A percentile compares a stretch with the other conserved stretches of the same genome.
phyloP scores from a whole-genome alignment of 208 protist genomes.

The Strigomonas culicis region DNA sequence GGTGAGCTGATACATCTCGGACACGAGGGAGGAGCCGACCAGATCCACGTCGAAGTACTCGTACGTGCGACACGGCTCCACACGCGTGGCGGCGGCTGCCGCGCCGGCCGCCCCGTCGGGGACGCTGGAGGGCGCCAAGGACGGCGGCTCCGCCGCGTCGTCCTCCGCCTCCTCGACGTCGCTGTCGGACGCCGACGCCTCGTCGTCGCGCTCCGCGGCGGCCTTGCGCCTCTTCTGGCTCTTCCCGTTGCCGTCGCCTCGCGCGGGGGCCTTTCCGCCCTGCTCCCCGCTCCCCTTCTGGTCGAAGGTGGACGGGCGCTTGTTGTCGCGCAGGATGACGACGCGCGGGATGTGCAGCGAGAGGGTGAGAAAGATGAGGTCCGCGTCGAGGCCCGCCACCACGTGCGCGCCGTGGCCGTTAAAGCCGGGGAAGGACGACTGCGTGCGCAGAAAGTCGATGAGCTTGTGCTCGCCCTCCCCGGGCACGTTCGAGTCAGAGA shows the following conservation, averaged over 20 bases:
- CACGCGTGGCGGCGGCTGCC: constrained; percentile 5
- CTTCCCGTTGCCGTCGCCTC: not conserved
- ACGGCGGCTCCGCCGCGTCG: not conserved
- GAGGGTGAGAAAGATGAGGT: constrained; percentile 98
- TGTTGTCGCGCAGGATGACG: constrained; percentile 85
- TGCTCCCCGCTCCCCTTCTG: constrained; percentile 11
- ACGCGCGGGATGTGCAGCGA: constrained; percentile 94
- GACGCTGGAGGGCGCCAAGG: not conserved
- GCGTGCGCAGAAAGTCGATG: constrained; percentile 84
- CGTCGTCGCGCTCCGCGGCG: not conserved
- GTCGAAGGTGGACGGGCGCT: constrained; percentile 28
- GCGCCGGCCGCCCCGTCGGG: constrained; percentile 3
- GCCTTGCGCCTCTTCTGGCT: not conserved
- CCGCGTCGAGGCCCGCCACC: constrained; percentile 98
- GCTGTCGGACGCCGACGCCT: not conserved
- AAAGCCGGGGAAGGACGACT: constrained; percentile 69
- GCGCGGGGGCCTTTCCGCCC: too few relatives aligned
- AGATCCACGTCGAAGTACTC: constrained; percentile 77
- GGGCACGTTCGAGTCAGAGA: constrained; percentile 93
- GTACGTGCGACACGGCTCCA: constrained; percentile 21
- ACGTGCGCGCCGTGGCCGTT: constrained; percentile 89
- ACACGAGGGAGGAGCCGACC: constrained; percentile 47
- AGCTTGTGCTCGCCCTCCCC: constrained; percentile 97
- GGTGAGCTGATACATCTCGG: constrained; percentile 68
- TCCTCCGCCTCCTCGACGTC: constrained; percentile 9